These are phyloP conservation scores for Alternaria brassicae DNA, from an alignment of 2,329 filamentous ascomycete genomes.

Conservation along the genomic window DNA sequence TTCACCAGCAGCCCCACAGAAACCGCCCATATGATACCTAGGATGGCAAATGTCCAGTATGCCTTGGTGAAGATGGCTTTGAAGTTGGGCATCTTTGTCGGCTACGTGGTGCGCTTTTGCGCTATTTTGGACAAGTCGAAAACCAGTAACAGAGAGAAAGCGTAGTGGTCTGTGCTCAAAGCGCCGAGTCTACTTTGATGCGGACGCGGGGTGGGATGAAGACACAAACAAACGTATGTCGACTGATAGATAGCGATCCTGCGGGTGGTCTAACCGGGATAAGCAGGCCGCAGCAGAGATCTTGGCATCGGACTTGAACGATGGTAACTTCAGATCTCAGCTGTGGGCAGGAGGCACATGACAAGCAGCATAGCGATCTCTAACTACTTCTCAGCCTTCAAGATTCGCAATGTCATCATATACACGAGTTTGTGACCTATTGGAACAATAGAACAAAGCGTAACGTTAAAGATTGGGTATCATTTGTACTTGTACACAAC, in stretches of 20 bases:
- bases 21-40: constrained; percentile 69
- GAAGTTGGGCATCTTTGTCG: constrained; percentile 35
- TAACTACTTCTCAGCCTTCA: background rate
- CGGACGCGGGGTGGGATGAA: background rate
- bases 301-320: constrained; percentile 16
- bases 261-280: constrained; percentile 7
- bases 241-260: constrained; percentile 1
- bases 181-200: background rate
- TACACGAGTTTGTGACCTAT: no score
- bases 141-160: background rate
- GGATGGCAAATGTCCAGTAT: constrained; percentile 53
- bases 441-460: background rate
- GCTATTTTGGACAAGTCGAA: background rate
- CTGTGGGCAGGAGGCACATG: background rate
- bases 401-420: no score
- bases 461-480: constrained; percentile 19
- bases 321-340: background rate
- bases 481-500: constrained; percentile 16
- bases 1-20: constrained; percentile 71
- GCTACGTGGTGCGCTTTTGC: background rate
- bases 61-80: constrained; percentile 43
- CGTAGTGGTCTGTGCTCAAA: background rate
- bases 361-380: no score
- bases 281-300: constrained; percentile 6
- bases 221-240: background rate